Evolutionary conservation across 805 yeast genomes (phyloP), one percentile per base, ranked within the genome.

Genomic region (Ogataea angusta): DNA sequence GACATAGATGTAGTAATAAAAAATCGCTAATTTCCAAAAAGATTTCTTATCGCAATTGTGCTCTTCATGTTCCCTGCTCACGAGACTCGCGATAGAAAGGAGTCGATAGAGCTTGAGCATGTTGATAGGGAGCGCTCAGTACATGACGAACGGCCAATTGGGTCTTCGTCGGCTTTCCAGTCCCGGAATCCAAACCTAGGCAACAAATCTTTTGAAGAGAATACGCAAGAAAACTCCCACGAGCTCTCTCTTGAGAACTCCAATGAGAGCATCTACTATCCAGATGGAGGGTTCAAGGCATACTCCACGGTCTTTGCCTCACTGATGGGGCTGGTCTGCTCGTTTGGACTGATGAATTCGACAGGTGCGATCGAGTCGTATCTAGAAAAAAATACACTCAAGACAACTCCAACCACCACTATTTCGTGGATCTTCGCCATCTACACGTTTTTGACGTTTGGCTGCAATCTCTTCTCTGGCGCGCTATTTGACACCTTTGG

Each of bases 351-450:
- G 21, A 68, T 80, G 60, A 84, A 83, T 54, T 63, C 85, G 1
- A 69, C 75, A 10, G 88, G 89, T 40, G 82, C 80, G 1, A 68
- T 83, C 28, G 85, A 83, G 58, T 76, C 85, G 0, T 82, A 78
- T 56, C 70, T 83, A 2, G 62, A 76, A 3, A 58, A 61, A 13
- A 73, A 81, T 53, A 80, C 78, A 45, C 64, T 84, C 42, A 53
- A 55, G 6, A 48, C 67, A 24, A 57, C 68, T 16, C 57, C 72
- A 12, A 66, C 77, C 12, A 67, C 80, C 15, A 58, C 75, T 2
- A 67, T 82, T 4, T 77, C 86, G 1, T 85, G 91, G 93, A 75
- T 84, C 42, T 85, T 84, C 53, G 78, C 88, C 1, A 59, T 82
- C 23, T 76, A 43, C 34, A 40, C 61, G 4, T 73, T 62, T 53